These are phyloP conservation scores for Boletus subcaerulescens DNA, from an alignment of 768 basidiomycete species.

Conservation along the genomic window DNA sequence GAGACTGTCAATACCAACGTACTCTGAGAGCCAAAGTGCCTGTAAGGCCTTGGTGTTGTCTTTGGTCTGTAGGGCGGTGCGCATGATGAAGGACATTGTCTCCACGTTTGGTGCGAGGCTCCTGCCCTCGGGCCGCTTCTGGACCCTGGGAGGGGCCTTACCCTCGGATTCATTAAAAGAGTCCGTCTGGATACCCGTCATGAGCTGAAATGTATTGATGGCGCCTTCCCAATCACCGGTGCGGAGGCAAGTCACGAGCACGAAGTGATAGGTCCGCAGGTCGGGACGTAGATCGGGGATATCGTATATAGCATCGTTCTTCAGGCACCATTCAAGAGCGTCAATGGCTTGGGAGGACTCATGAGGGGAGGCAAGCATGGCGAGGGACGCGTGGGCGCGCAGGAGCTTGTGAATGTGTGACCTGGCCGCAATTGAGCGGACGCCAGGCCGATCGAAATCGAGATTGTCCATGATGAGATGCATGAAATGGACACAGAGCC, in stretches of 20 bases:
- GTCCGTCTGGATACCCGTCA: slow-evolving; percentile 62
- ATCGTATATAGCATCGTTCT: slow-evolving; percentile 47
- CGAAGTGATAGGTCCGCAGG: slow-evolving; percentile 53
- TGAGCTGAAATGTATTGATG: slow-evolving; percentile 58
- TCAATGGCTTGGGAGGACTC: slow-evolving; percentile 51
- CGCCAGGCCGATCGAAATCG: slow-evolving; percentile 14
- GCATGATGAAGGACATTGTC: slow-evolving; percentile 54
- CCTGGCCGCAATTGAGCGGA: slow-evolving; percentile 45
- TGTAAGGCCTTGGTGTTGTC: slow-evolving; percentile 55
- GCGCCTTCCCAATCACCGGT: slow-evolving; percentile 61
- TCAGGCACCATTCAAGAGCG: slow-evolving; percentile 67
- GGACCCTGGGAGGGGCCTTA: slow-evolving; percentile 36
- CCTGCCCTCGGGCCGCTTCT: slow-evolving; percentile 42
- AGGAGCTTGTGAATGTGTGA: slow-evolving; percentile 63
- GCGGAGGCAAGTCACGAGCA: slow-evolving; percentile 62
- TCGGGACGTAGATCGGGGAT: slow-evolving; percentile 39
- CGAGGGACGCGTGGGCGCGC: slow-evolving; percentile 43
- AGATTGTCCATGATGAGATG: slow-evolving; percentile 51
- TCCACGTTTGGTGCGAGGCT: slow-evolving; percentile 49
- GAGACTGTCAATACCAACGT: slow-evolving; percentile 42
- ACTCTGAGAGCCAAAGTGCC: slow-evolving; percentile 54
- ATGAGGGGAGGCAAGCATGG: slow-evolving; percentile 37
- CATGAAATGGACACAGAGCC: slow-evolving; percentile 54
- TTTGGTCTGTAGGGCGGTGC: slow-evolving; percentile 52
- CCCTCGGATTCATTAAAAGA: slow-evolving; percentile 44